A percentile compares a stretch with the other conserved stretches of the same genome.
These are phyloP conservation scores for Talaromyces sp. DNA, from an alignment of 2,329 filamentous ascomycete species.

Conservation along the genomic window DNA sequence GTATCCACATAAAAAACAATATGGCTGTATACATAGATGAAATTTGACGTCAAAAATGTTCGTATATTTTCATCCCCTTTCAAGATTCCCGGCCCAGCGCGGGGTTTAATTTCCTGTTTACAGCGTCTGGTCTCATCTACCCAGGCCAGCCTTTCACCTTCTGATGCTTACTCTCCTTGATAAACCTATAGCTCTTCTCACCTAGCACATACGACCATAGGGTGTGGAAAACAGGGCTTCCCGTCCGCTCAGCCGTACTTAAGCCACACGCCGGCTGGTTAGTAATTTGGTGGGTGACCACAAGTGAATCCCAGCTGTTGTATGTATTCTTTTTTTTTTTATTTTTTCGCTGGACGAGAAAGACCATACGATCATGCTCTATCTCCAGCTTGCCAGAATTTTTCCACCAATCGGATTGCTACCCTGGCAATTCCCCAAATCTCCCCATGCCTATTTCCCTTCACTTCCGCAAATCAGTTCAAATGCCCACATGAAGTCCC, in stretches of 20 bases:
- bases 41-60: neutral
- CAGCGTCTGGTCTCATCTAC: neutral
- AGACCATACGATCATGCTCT: no score
- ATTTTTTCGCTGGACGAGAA: neutral
- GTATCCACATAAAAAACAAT: neutral
- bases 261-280: conserved; percentile 1
- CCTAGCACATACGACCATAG: neutral
- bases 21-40: no score
- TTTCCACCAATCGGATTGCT: no score
- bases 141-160: neutral
- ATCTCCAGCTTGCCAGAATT: no score
- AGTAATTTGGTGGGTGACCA: conserved; percentile 1
- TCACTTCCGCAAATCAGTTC: no score
- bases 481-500: no score
- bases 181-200: neutral
- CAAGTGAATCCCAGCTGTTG: neutral
- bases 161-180: neutral
- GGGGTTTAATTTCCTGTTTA: neutral
- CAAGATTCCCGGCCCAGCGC: neutral
- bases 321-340: neutral
- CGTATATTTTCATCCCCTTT: neutral
- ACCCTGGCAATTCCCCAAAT: no score
- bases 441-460: no score
- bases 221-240: conserved; percentile 2
- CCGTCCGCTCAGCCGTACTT: conserved; percentile 3